A percentile compares a stretch with the other conserved stretches of the same genome.
These are phyloP conservation scores for Pyrus betulifolia DNA, from an alignment of 306 rosid genomes.

Conservation along the genomic window DNA sequence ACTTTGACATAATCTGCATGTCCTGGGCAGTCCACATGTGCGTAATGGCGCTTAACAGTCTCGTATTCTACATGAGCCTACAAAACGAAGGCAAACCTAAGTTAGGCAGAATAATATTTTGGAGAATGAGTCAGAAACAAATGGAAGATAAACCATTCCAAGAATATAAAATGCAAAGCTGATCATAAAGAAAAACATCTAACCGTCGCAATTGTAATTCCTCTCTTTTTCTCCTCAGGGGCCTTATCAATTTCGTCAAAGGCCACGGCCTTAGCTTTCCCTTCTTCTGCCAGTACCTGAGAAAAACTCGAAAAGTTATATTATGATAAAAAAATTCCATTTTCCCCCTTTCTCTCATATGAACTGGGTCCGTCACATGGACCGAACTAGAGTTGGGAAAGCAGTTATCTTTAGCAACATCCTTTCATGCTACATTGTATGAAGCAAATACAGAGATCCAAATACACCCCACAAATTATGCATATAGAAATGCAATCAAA, in stretches of 20 bases:
- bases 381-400: not conserved
- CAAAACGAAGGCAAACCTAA: constrained; percentile 2
- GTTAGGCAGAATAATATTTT: not conserved
- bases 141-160: not conserved
- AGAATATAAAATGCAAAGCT: constrained; percentile 4
- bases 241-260: constrained; percentile 96
- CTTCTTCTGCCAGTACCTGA: constrained; percentile 85
- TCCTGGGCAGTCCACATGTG: constrained; percentile 98
- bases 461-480: not conserved
- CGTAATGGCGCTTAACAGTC: constrained; percentile 78
- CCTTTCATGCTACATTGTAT: not conserved
- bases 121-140: not conserved
- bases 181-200: not conserved
- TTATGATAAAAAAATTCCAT: not conserved
- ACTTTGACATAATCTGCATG: constrained; percentile 98
- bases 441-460: not conserved
- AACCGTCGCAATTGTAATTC: constrained; percentile 93
- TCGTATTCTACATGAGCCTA: constrained; percentile 97
- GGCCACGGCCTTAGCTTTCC: constrained; percentile 86
- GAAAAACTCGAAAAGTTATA: not conserved
- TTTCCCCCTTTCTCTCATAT: not conserved
- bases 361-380: not conserved
- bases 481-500: not conserved
- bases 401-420: not conserved
- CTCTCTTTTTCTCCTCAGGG: constrained; percentile 95